Percentiles rank a stretch among this genome's conserved stretches.
These are phyloP conservation scores for Cladosporium oxysporum DNA, from an alignment of 2,329 filamentous ascomycete genomes.

Conservation along the genomic window DNA sequence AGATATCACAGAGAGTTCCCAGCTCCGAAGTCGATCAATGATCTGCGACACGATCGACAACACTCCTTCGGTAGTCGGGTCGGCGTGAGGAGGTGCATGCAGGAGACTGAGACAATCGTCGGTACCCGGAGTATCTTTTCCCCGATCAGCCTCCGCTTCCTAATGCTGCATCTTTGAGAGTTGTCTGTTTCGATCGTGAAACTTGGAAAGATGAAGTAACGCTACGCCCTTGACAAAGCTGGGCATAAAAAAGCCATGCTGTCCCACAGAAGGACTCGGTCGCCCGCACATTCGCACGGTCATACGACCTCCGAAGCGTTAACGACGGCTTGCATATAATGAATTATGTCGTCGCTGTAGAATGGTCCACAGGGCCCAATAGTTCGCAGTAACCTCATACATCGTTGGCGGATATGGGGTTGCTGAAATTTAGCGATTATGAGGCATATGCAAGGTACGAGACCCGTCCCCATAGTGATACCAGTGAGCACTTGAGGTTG, in stretches of 20 bases:
- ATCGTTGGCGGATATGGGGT: background rate
- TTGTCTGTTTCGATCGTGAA: background rate
- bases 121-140: background rate
- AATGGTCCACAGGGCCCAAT: background rate
- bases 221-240: background rate
- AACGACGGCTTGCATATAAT: background rate
- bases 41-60: background rate
- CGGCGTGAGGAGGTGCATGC: constrained; percentile 1
- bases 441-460: background rate
- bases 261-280: background rate
- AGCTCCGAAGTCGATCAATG: background rate
- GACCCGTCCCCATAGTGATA: background rate
- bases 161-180: background rate
- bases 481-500: background rate
- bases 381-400: background rate
- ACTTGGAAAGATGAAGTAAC: background rate
- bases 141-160: background rate
- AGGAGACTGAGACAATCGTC: background rate
- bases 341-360: background rate
- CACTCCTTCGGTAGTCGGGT: background rate
- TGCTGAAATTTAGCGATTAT: background rate
- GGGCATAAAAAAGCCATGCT: background rate
- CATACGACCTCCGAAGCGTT: background rate
- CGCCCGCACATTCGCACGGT: background rate
- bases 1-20: background rate